Conservation (phyloP, 768 basidiomycete species). For the Daedaleopsis nitida region DNA sequence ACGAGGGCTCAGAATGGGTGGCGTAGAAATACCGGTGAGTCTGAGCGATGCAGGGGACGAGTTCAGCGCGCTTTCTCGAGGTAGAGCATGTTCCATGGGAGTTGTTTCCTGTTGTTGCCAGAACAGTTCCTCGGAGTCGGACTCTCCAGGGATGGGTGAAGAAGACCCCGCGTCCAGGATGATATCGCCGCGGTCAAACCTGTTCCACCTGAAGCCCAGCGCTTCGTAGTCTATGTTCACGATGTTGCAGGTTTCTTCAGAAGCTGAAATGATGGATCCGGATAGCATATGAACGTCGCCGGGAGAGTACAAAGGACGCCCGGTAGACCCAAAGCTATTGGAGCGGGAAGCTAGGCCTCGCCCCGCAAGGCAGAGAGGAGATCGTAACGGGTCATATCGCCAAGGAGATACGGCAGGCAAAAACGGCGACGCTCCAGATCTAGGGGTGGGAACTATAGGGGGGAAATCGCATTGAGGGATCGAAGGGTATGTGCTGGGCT, state of each 20-base stretch:
- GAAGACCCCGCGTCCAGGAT: not conserved
- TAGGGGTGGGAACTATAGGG: not conserved
- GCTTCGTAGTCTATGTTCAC: constrained; percentile 29
- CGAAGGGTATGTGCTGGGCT: not conserved
- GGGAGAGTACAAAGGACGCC: too few relatives aligned
- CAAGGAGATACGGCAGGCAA: not conserved
- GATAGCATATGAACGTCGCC: too few relatives aligned
- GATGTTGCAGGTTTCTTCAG: not conserved
- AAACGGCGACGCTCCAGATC: not conserved
- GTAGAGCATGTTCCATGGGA: not conserved
- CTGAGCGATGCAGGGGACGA: not conserved
- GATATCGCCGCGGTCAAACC: constrained; percentile 38
- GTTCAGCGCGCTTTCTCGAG: not conserved
- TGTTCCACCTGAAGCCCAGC: constrained; percentile 59
- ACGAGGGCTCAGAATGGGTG: not conserved
- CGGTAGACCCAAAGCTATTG: too few relatives aligned
- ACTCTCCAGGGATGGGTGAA: not conserved
- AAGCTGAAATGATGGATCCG: not conserved
- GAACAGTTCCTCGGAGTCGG: constrained; percentile 8
- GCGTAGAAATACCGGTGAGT: not conserved
- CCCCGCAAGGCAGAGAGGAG: too few relatives aligned
- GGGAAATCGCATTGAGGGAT: too few relatives aligned
- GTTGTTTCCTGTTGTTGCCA: constrained; percentile 1
- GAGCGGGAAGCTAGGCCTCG: too few relatives aligned
- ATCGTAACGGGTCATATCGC: not conserved